phyloP scores from a whole-genome alignment of 345 rosid genomes.

The Arabidopsis arenosa region DNA sequence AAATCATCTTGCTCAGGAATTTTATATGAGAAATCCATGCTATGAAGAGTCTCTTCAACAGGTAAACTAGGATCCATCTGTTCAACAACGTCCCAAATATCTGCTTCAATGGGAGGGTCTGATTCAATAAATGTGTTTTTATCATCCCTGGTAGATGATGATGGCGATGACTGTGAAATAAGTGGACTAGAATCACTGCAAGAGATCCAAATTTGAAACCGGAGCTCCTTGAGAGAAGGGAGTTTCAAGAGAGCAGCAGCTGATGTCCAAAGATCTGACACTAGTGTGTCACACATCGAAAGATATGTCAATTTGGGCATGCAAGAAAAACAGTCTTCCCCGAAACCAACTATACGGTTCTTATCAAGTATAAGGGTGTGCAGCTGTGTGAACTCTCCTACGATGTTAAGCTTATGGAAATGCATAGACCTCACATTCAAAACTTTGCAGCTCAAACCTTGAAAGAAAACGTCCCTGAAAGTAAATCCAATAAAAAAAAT shows the following conservation, averaged over 20 bases:
- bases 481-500: conserved; percentile 22
- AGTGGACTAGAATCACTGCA: conserved; percentile 56
- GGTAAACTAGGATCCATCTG: conserved; percentile 44
- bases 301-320: conserved; percentile 80
- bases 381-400: conserved; percentile 67
- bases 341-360: conserved; percentile 71
- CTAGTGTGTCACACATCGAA: conserved; percentile 83
- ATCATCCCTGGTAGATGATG: conserved; percentile 46
- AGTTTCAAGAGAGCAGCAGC: conserved; percentile 79
- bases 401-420: conserved; percentile 76
- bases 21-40: conserved; percentile 59
- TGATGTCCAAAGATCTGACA: conserved; percentile 88
- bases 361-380: conserved; percentile 79
- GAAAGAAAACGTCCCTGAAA: conserved; percentile 68
- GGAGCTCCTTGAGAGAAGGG: conserved; percentile 64
- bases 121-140: conserved; percentile 41
- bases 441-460: conserved; percentile 76
- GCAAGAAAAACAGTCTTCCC: conserved; percentile 77
- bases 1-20: conserved; percentile 51
- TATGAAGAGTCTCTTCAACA: conserved; percentile 52
- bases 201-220: conserved; percentile 78
- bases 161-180: conserved; percentile 43
- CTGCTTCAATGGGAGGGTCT: conserved; percentile 40
- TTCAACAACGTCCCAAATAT: conserved; percentile 39
- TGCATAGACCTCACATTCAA: conserved; percentile 69